Evolutionary conservation across 768 basidiomycete genomes (phyloP).

Genomic region (Mycena vitilis): DNA sequence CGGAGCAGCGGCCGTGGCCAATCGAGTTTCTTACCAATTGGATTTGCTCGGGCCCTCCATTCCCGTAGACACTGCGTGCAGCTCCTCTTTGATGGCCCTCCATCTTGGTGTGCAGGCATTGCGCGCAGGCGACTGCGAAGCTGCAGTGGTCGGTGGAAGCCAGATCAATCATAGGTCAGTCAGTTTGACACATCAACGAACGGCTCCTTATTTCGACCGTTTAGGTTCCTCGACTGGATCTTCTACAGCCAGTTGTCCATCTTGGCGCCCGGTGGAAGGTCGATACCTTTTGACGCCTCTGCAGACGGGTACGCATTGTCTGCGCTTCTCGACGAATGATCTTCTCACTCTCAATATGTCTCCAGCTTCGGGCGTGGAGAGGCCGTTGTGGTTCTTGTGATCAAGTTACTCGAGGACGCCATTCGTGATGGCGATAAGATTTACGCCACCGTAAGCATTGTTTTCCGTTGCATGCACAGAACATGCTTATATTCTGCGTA

Average conservation of each 20-base stretch:
- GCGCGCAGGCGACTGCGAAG: conserved; percentile 56
- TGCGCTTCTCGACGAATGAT: background rate
- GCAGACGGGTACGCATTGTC: conserved; percentile 53
- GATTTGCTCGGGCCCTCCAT: conserved; percentile 60
- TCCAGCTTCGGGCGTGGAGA: conserved; percentile 44
- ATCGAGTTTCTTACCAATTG: conserved; percentile 55
- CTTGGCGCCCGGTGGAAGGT: conserved; percentile 54
- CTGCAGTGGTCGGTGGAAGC: conserved; percentile 59
- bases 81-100: conserved; percentile 57
- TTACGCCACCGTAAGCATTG: conserved; percentile 41
- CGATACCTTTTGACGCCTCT: conserved; percentile 57
- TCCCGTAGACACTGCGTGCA: conserved; percentile 63
- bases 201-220: background rate
- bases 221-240: conserved; percentile 48
- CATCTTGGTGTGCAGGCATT: conserved; percentile 62
- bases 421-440: conserved; percentile 45
- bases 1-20: conserved; percentile 51
- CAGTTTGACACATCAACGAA: background rate
- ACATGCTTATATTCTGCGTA: background rate
- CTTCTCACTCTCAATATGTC: background rate
- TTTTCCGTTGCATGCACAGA: background rate
- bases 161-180: conserved; percentile 56
- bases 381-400: conserved; percentile 44
- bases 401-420: conserved; percentile 46
- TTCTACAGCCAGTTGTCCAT: conserved; percentile 51